Evolutionary conservation across 2,329 filamentous ascomycete species (phyloP).

Genomic region (Lachnellula hyalina): DNA sequence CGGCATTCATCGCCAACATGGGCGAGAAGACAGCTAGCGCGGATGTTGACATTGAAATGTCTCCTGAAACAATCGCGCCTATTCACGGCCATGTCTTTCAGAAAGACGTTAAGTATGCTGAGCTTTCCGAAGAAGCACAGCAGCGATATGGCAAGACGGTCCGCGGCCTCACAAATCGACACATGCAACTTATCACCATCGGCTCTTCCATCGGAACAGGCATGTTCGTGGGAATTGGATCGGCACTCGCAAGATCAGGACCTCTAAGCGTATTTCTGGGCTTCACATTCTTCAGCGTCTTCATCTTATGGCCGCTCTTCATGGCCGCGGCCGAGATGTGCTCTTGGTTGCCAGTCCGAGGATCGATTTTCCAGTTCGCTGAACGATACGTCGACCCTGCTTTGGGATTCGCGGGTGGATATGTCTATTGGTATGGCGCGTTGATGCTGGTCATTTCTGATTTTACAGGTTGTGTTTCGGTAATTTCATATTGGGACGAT

Average conservation of each 20-base stretch:
- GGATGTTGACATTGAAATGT: background rate
- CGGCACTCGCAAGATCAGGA: slow-evolving; percentile 44
- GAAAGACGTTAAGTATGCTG: slow-evolving; percentile 2
- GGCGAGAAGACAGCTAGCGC: background rate
- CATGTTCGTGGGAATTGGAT: slow-evolving; percentile 45
- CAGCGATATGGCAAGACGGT: slow-evolving; percentile 2
- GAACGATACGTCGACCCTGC: slow-evolving; percentile 46
- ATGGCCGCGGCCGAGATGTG: slow-evolving; percentile 43
- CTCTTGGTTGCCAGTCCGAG: slow-evolving; percentile 43
- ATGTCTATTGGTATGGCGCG: slow-evolving; percentile 29
- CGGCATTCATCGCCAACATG: no score
- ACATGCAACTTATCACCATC: slow-evolving; percentile 19
- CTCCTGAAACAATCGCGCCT: background rate
- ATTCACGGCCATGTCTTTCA: background rate
- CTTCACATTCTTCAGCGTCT: slow-evolving; percentile 29
- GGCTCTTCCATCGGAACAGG: slow-evolving; percentile 37
- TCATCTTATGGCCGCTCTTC: slow-evolving; percentile 32
- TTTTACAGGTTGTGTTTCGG: slow-evolving; percentile 56
- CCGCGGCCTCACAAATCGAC: slow-evolving; percentile 25
- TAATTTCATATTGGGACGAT: slow-evolving; percentile 56
- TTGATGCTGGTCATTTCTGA: slow-evolving; percentile 50
- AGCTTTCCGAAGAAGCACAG: slow-evolving; percentile 2
- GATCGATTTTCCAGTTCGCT: slow-evolving; percentile 44
- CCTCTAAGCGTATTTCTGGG: slow-evolving; percentile 44
- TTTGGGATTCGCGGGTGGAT: slow-evolving; percentile 42